A percentile compares a stretch with the other conserved stretches of the same genome.
Conservation (phyloP, 495 filamentous ascomycete genomes). For the Penicillium malachiteum region DNA sequence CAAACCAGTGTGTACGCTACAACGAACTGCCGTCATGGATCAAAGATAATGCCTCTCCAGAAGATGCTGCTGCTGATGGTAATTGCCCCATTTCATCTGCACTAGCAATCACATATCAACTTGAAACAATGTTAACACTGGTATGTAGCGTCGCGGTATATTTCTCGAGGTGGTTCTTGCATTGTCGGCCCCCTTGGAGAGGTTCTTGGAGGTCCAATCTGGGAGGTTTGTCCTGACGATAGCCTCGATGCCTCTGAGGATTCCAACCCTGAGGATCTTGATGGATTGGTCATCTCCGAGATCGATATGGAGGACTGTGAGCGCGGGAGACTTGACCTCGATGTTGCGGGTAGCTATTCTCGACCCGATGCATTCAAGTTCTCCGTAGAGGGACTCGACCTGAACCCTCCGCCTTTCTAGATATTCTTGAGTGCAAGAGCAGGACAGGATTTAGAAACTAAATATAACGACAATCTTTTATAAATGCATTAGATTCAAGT, state of each 20-base stretch:
- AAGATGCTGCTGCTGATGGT: conserved; percentile 13
- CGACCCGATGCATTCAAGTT: conserved; percentile 80
- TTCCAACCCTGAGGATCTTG: conserved; percentile 2
- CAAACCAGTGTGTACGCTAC: conserved; percentile 74
- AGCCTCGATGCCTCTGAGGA: conserved; percentile 10
- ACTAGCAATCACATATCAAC: neutral
- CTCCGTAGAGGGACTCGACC: conserved; percentile 69
- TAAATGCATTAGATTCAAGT: no score
- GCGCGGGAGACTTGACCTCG: conserved; percentile 60
- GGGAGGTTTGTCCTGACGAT: conserved; percentile 67
- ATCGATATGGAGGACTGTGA: conserved; percentile 66
- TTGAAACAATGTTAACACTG: neutral
- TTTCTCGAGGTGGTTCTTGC: conserved; percentile 70
- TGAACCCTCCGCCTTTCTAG: conserved; percentile 59
- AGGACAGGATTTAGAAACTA: no score
- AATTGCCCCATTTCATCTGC: neutral
- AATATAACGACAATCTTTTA: no score
- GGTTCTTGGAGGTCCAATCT: conserved; percentile 75
- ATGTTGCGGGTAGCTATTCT: conserved; percentile 79
- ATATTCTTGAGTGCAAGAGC: neutral
- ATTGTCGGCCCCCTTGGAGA: conserved; percentile 80
- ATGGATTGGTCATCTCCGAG: conserved; percentile 47
- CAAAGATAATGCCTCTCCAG: conserved; percentile 21
- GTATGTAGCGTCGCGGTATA: conserved; percentile 9
- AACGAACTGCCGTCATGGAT: conserved; percentile 61